Evolutionary conservation across 441 rosid genomes (phyloP), one percentile per base, ranked within the genome.

Genomic region (Melastoma candidum): DNA sequence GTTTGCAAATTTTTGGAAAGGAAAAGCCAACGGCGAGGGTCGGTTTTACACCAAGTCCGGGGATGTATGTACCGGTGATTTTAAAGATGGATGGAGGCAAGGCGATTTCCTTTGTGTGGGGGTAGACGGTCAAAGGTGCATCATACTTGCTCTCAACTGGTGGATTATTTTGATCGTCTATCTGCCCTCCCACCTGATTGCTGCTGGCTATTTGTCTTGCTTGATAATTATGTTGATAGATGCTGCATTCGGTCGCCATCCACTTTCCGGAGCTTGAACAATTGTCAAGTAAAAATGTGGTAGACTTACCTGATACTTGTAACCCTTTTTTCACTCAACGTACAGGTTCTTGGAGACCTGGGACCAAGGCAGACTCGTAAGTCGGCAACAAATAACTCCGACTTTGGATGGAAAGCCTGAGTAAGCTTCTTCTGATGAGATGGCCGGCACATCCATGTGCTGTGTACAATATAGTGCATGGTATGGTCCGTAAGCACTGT

Each of bases 1-100:
- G 97, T 88, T 92, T 73, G 90, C 92, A 56, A 88, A 88, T 78
- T 92, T 88, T 70, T 92, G 98, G 97, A 92, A 92, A 74, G 97
- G 98, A 68, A 88, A 82, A 71, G 95, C 95, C 46, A 81, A 80
- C 50, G 98, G 97, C 0, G 90, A 92, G 74, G 81, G 97, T 52
- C 81, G 98, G 58, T 92, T 85, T 81, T 92, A 85, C 72, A 79
- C 97, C 17, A 84, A 79, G 60, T 74, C 76, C 1, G 98, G 97
- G n/a, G 79, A 85, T 49, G 72, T 88, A 46, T 82, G 74, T 72
- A 88, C 85, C 58, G 97, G 98, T 63, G 73, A 78, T 47, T 92
- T 92, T 67, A 79, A 74, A 74, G 95, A 85, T 60, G 98, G 98
- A 58, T 88, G 92, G 95, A 78, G 95, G 52, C 81, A 88, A 39